Percentiles rank a stretch among this genome's conserved stretches.
Evolutionary conservation across 371 early-diverging fungal species (phyloP).

Genomic region (Dinochytrium kinnereticum): DNA sequence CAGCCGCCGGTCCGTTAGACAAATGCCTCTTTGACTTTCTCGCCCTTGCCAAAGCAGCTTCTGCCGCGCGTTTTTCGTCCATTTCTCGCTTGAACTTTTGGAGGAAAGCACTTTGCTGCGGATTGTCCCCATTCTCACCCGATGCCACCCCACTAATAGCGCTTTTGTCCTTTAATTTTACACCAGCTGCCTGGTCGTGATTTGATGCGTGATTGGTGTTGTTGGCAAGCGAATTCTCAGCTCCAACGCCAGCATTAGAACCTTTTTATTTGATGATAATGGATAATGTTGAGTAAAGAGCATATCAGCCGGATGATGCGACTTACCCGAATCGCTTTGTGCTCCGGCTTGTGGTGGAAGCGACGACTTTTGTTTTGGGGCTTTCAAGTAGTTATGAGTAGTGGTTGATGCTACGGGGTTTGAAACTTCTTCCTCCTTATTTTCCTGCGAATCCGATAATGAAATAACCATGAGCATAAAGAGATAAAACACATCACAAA

Average conservation of each 20-base stretch:
- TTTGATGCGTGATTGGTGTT: background rate
- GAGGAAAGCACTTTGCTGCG: background rate
- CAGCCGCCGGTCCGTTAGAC: background rate
- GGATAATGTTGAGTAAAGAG: background rate
- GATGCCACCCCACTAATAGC: too few species aligned
- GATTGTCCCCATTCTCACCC: too few species aligned
- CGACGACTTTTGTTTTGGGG: background rate
- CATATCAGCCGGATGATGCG: background rate
- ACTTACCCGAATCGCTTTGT: background rate
- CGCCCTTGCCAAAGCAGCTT: background rate
- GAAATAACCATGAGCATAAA: background rate
- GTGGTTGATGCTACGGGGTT: background rate
- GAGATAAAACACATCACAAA: background rate
- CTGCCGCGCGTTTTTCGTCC: constrained; percentile 10
- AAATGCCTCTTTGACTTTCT: background rate
- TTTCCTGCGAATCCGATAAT: background rate
- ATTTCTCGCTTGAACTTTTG: constrained; percentile 1
- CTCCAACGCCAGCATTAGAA: constrained; percentile 2
- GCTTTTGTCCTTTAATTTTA: too few species aligned
- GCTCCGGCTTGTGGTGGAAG: background rate
- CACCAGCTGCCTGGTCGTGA: background rate
- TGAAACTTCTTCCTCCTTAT: background rate
- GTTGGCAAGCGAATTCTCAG: background rate
- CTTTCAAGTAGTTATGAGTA: background rate
- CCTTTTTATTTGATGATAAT: background rate